Evolutionary conservation across 208 protist species (phyloP), one percentile per base, ranked within the genome.

Genomic region (Trypanosoma mega): DNA sequence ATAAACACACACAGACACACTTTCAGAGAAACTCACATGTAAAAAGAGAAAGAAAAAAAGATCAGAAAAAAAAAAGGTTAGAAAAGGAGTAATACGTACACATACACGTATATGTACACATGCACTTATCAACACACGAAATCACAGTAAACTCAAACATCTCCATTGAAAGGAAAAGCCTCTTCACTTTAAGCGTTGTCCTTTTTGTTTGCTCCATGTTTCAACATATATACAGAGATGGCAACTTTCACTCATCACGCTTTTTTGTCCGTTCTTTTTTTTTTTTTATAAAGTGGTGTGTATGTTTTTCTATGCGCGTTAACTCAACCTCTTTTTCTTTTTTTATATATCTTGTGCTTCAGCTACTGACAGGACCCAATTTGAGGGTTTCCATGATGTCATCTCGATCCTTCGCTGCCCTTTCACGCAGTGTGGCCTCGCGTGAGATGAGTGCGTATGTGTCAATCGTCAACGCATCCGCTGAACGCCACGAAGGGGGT

Each of bases 341-440:
- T 23, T 30, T 3, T 53, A 31, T 2, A 49, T 3, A 24, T 56
- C 14, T 3, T 41, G 16, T 37, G 2, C 41, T n/a, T 18, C 4
- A 11, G n/a, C 16, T 33, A 20, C 18, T 27, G 2, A 18, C 24
- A 26, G 31, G 23, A 20, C 27, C 51, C 16, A 18, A 46, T 16
- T 34, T 36, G 4, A 68, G 46, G 2, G 29, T 33, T 16, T 37
- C 52, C 53, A 61, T 47, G n/a, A 70, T 9, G 36, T 56, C 45
- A 26, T 56, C 62, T 29, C 73, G 51, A 24, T 86, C 79, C 6
- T 61, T 37, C 36, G 70, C 60, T 2, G 79, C 79, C 31, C 79
- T 44, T 29, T 84, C 76, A 18, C 82, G 72, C 24, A 85, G 52
- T 5, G 77, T 77, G 14, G 72, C 62, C 37, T 82, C 78, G 11